Conservation (phyloP, 2,329 filamentous ascomycete genomes). For the Phaeosphaeria sp. region DNA sequence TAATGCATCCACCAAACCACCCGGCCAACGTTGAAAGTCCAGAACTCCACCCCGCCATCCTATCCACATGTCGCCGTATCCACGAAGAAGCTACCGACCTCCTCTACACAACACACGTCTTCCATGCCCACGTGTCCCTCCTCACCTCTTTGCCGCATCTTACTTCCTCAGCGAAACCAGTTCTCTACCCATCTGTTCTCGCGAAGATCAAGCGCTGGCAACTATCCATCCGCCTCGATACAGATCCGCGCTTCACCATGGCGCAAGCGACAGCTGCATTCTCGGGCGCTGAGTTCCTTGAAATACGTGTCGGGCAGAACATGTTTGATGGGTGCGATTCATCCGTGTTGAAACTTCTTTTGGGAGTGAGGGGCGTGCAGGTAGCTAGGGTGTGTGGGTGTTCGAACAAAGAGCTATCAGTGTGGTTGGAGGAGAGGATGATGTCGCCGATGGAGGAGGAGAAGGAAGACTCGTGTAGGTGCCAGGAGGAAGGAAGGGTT, state of each 20-base stretch:
- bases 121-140: conserved; percentile 57
- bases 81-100: conserved; percentile 52
- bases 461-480: conserved; percentile 25
- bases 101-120: conserved; percentile 58
- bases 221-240: conserved; percentile 57
- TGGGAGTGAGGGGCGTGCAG: conserved; percentile 54
- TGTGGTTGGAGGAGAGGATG: conserved; percentile 54
- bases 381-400: conserved; percentile 52
- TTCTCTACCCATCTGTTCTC: conserved; percentile 41
- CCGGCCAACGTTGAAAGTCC: conserved; percentile 10
- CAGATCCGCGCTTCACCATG: conserved; percentile 54
- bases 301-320: conserved; percentile 58
- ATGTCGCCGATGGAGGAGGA: conserved; percentile 43
- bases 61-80: conserved; percentile 51
- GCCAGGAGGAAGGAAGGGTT: conserved; percentile 39
- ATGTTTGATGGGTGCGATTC: conserved; percentile 49
- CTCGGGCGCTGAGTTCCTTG: conserved; percentile 53
- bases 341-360: conserved; percentile 52
- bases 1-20: conserved; percentile 1
- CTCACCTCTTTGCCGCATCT: conserved; percentile 55
- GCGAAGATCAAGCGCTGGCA: conserved; percentile 53
- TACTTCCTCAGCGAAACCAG: conserved; percentile 41
- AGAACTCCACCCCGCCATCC: conserved; percentile 48
- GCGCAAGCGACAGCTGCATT: conserved; percentile 53
- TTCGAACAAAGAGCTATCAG: conserved; percentile 51